Conservation (phyloP, 306 rosid species). For the Vigna reflexopilosa region DNA sequence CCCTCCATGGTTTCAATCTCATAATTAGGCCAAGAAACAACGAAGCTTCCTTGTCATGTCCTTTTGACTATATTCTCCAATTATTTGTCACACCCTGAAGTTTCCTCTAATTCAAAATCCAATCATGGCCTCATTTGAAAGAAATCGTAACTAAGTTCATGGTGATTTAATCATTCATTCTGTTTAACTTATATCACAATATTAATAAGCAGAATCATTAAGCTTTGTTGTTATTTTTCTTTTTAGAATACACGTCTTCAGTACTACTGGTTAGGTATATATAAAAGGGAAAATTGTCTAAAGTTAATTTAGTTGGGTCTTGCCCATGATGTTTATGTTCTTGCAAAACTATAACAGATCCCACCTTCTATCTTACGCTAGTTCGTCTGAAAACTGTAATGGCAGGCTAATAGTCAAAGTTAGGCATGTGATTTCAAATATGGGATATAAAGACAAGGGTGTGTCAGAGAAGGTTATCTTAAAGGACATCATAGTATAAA, state of each 20-base stretch:
- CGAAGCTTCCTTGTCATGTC: slow-evolving; percentile 52
- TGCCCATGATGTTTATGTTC: slow-evolving; percentile 16
- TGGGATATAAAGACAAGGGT: slow-evolving; percentile 50
- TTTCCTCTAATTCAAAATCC: slow-evolving; percentile 19
- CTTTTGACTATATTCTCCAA: slow-evolving; percentile 35
- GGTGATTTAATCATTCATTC: neutral
- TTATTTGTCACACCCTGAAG: slow-evolving; percentile 15
- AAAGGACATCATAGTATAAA: slow-evolving; percentile 39
- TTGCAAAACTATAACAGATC: slow-evolving; percentile 12
- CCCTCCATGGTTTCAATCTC: slow-evolving; percentile 45
- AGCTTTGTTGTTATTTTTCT: neutral
- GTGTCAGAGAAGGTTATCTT: slow-evolving; percentile 52
- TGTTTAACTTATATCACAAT: neutral
- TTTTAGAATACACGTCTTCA: no score
- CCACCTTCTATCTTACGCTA: slow-evolving; percentile 28
- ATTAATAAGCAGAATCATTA: neutral
- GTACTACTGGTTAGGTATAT: slow-evolving; percentile 27
- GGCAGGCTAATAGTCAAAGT: slow-evolving; percentile 55
- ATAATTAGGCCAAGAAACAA: slow-evolving; percentile 39
- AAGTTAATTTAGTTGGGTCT: slow-evolving; percentile 16
- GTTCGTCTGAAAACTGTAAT: slow-evolving; percentile 44
- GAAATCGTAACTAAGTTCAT: no score
- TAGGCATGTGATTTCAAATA: slow-evolving; percentile 51
- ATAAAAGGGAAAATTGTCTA: neutral
- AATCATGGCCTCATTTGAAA: neutral